Percentiles rank a stretch among this genome's conserved stretches.
phyloP scores from a whole-genome alignment of 129 eudicot species.

The Saposhnikovia divaricata region DNA sequence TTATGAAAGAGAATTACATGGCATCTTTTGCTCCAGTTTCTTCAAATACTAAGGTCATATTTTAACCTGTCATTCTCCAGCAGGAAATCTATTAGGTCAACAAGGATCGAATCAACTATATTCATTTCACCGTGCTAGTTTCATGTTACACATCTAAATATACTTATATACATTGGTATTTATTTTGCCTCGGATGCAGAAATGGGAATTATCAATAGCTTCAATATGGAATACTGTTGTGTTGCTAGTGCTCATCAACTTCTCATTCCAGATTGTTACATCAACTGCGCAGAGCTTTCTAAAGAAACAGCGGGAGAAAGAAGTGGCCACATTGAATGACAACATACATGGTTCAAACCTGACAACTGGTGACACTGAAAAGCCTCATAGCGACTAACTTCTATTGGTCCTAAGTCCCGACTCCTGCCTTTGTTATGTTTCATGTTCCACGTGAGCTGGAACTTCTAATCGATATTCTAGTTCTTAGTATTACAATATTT shows the following conservation, averaged over 20 bases:
- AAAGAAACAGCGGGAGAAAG: constrained; percentile 59
- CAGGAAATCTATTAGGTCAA: background rate
- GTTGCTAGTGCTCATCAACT: constrained; percentile 66
- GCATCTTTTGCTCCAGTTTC: too few species aligned
- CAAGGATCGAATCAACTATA: too few species aligned
- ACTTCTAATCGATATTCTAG: background rate
- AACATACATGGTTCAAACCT: constrained; percentile 4
- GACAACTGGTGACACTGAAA: background rate
- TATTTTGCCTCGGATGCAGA: constrained; percentile 27
- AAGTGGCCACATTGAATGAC: constrained; percentile 34
- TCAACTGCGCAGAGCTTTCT: constrained; percentile 66
- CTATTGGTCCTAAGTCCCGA: background rate
- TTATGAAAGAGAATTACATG: too few species aligned
- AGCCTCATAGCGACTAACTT: background rate
- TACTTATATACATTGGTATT: background rate
- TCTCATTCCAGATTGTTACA: constrained; percentile 54
- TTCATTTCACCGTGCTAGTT: background rate
- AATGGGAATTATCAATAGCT: constrained; percentile 60
- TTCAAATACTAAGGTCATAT: constrained; percentile 6
- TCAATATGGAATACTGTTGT: constrained; percentile 64
- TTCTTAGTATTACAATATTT: too few species aligned
- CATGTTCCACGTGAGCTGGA: background rate
- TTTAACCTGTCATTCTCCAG: background rate
- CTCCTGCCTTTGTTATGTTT: background rate
- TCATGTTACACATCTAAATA: too few species aligned